Percentiles rank a stretch among this genome's conserved stretches.
Conservation (phyloP, 495 filamentous ascomycete species). For the Penicillium cinerascens region DNA sequence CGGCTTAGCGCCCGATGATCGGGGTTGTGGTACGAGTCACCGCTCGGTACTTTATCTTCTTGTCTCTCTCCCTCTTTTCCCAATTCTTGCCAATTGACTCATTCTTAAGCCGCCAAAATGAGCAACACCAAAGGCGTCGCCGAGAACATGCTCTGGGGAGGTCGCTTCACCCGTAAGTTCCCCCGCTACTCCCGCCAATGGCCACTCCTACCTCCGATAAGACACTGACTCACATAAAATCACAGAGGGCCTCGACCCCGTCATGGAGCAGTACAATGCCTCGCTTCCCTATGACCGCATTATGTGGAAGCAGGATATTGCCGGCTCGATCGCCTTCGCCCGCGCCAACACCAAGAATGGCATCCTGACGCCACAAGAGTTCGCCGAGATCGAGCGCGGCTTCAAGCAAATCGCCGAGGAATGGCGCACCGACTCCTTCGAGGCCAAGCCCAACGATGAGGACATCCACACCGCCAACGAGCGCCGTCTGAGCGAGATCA, state of each 20-base stretch:
- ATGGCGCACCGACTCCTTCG: constrained; percentile 56
- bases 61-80: constrained; percentile 1
- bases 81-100: constrained; percentile 2
- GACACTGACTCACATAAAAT: constrained; percentile 26
- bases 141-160: constrained; percentile 74
- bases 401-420: constrained; percentile 69
- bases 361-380: constrained; percentile 73
- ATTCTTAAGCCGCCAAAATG: constrained; percentile 28
- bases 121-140: constrained; percentile 41
- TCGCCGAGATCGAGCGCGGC: constrained; percentile 70
- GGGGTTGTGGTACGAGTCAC: constrained; percentile 7
- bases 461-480: constrained; percentile 94
- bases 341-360: constrained; percentile 73
- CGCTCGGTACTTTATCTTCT: background rate
- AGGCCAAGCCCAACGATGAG: constrained; percentile 46
- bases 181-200: constrained; percentile 7
- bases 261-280: constrained; percentile 88
- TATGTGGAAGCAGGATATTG: constrained; percentile 78
- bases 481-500: constrained; percentile 82
- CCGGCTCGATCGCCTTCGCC: constrained; percentile 81
- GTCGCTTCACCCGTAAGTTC: constrained; percentile 69
- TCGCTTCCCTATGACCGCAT: constrained; percentile 80
- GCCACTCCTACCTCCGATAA: background rate
- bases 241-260: constrained; percentile 72
- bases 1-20: constrained; percentile 24